phyloP scores from a whole-genome alignment of 768 basidiomycete species.

The Chalciporus chontae region DNA sequence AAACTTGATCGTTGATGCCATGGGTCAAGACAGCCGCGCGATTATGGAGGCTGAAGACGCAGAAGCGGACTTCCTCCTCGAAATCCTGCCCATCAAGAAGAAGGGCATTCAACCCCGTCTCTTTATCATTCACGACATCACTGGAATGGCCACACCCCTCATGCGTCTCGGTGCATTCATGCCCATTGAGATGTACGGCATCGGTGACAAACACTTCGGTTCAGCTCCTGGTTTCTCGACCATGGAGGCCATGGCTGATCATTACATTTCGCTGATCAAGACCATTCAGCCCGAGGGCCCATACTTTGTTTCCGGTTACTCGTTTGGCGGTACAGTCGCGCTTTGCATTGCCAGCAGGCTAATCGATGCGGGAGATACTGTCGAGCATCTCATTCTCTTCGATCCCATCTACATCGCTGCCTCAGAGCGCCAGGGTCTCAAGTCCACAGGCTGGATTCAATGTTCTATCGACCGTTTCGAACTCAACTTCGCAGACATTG shows the following conservation, averaged over 20 bases:
- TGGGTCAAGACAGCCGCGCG: conserved; percentile 27
- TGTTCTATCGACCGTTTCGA: conserved; percentile 30
- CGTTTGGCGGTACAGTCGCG: conserved; percentile 30
- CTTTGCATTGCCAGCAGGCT: conserved; percentile 27
- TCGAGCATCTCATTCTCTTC: conserved; percentile 26
- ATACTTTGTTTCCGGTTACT: conserved; percentile 26
- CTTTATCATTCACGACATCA: conserved; percentile 31
- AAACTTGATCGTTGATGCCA: conserved; percentile 24
- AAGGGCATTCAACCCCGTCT: conserved; percentile 26
- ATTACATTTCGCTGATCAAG: conserved; percentile 30
- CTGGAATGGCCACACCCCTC: conserved; percentile 31
- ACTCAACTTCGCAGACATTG: conserved; percentile 31
- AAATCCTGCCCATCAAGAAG: conserved; percentile 31
- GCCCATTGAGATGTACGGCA: conserved; percentile 33
- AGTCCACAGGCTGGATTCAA: conserved; percentile 30
- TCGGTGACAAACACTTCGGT: conserved; percentile 31
- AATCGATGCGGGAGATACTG: conserved; percentile 19
- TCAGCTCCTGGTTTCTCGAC: conserved; percentile 27
- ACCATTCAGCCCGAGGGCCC: conserved; percentile 25
- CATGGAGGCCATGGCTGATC: conserved; percentile 30
- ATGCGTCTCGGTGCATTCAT: conserved; percentile 32
- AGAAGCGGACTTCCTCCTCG: conserved; percentile 27
- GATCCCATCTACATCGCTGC: conserved; percentile 30
- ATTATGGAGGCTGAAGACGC: conserved; percentile 31
- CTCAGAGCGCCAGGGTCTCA: conserved; percentile 25